A percentile compares a stretch with the other conserved stretches of the same genome.
phyloP scores from a whole-genome alignment of 2,329 filamentous ascomycete species.

The Aspergillus costaricaensis region DNA sequence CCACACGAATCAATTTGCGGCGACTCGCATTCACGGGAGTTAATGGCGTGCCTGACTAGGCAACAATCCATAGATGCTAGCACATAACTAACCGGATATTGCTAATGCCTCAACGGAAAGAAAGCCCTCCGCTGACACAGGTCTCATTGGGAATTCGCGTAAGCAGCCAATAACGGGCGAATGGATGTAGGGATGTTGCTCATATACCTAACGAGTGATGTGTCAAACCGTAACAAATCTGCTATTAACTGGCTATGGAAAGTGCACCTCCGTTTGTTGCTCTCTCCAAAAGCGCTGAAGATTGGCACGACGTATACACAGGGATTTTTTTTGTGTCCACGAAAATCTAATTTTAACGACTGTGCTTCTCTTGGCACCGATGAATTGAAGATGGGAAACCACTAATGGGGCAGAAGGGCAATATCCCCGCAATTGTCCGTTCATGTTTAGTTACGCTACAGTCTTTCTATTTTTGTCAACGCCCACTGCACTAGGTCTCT shows the following conservation, averaged over 20 bases:
- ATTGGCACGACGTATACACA: too few species aligned
- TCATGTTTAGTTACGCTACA: background rate
- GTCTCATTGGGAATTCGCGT: background rate
- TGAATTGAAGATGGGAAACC: background rate
- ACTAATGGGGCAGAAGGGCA: background rate
- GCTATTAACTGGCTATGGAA: background rate
- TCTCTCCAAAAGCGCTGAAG: too few species aligned
- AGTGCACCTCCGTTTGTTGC: too few species aligned
- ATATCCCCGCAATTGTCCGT: background rate
- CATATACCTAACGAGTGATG: background rate
- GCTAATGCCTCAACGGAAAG: background rate
- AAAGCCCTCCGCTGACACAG: background rate
- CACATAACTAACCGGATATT: background rate
- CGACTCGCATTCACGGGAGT: background rate
- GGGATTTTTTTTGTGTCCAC: too few species aligned
- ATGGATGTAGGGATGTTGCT: background rate
- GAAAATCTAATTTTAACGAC: background rate
- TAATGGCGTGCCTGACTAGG: background rate
- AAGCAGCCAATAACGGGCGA: background rate
- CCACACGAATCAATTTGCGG: background rate
- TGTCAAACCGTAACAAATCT: background rate
- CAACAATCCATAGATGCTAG: background rate
- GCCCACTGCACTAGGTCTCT: background rate
- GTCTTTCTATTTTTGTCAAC: background rate
- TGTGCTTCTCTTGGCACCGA: background rate